phyloP scores from a whole-genome alignment of 371 early-diverging fungal species.

The Apophysomyces sp. region DNA sequence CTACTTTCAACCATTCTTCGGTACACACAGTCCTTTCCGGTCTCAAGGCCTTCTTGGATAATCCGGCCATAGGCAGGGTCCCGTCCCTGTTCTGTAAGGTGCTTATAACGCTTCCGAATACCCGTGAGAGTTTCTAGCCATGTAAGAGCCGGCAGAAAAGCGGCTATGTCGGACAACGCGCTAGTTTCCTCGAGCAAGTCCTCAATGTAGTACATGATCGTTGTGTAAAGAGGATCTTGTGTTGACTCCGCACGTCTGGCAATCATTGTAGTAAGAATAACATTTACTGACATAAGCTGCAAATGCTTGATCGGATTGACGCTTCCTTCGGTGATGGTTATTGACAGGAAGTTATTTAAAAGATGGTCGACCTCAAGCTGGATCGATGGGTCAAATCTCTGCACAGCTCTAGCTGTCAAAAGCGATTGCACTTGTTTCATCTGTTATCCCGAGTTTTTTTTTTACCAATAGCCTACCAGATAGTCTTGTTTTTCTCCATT shows the following conservation, averaged over 20 bases:
- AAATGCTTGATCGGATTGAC: slow-evolving; percentile 9
- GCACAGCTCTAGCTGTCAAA: slow-evolving; percentile 13
- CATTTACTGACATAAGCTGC: slow-evolving; percentile 14
- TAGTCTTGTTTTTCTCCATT: slow-evolving; percentile 15
- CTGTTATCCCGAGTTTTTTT: not conserved
- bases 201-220: slow-evolving; percentile 7
- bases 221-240: slow-evolving; percentile 10
- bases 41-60: slow-evolving; percentile 8
- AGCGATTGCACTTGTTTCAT: slow-evolving; percentile 8
- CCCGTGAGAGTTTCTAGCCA: slow-evolving; percentile 5
- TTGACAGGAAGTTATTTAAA: slow-evolving; percentile 1
- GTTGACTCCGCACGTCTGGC: slow-evolving; percentile 12
- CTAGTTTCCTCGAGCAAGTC: slow-evolving; percentile 10
- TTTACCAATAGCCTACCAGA: not conserved
- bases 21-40: slow-evolving; percentile 13
- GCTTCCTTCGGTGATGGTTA: not conserved
- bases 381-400: slow-evolving; percentile 8
- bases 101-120: slow-evolving; percentile 3
- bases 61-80: slow-evolving; percentile 11
- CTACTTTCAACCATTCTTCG: slow-evolving; percentile 16
- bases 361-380: slow-evolving; percentile 3
- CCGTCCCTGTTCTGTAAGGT: slow-evolving; percentile 5
- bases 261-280: slow-evolving; percentile 7
- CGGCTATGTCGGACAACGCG: slow-evolving; percentile 15
- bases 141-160: slow-evolving; percentile 15